These are phyloP conservation scores for Gonapodya prolifera DNA, from an alignment of 192 early-diverging fungal species.

Conservation along the genomic window DNA sequence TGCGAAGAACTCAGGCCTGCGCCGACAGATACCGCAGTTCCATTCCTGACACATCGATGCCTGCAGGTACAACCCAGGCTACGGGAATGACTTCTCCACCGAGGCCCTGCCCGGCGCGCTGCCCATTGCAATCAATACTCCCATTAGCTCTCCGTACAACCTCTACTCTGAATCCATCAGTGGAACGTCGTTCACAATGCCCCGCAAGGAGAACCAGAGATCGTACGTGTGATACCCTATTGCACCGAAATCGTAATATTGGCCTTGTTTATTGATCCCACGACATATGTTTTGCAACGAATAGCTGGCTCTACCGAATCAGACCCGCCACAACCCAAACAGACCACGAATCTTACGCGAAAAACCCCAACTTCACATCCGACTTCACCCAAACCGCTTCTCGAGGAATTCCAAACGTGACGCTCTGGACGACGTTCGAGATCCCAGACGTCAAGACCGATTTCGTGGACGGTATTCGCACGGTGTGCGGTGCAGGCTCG, in stretches of 20 bases:
- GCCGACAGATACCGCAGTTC: no score
- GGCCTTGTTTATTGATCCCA: background rate
- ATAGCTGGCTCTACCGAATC: conserved; percentile 92
- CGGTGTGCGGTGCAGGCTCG: conserved; percentile 77
- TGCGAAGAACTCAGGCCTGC: background rate
- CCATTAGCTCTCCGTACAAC: background rate
- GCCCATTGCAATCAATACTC: background rate
- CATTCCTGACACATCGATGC: no score
- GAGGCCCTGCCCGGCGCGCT: background rate
- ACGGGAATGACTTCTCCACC: background rate
- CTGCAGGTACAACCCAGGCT: background rate
- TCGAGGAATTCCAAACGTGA: conserved; percentile 50
- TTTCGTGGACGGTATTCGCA: conserved; percentile 76
- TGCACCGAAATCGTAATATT: no score
- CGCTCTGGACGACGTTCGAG: conserved; percentile 87
- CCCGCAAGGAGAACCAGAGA: background rate
- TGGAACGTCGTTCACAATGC: background rate
- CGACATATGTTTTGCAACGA: background rate
- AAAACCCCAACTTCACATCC: background rate
- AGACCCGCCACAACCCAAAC: conserved; percentile 51
- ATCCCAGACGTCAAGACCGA: conserved; percentile 36
- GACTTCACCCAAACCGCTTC: background rate
- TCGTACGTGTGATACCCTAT: background rate
- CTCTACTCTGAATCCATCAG: background rate
- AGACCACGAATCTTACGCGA: background rate